Percentiles rank a stretch among this genome's conserved stretches.
Conservation (phyloP, 148 eudicot genomes). For the Camellia granthamiana region DNA sequence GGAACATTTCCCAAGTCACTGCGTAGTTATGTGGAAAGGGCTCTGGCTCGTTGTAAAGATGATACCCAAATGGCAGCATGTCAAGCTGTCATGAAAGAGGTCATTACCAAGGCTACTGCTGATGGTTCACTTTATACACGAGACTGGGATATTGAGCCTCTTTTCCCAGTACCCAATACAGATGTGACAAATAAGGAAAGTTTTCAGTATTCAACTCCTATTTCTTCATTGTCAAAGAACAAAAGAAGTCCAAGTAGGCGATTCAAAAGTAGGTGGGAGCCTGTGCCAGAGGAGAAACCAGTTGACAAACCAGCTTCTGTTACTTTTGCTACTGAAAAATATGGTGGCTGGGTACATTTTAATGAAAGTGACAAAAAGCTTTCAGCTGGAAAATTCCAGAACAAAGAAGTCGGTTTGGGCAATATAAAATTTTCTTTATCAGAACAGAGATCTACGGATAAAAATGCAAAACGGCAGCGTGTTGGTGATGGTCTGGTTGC, state of each 20-base stretch:
- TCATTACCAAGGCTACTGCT: slow-evolving; percentile 78
- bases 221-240: slow-evolving; percentile 40
- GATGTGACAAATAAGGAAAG: slow-evolving; percentile 44
- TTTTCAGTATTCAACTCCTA: slow-evolving; percentile 38
- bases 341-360: slow-evolving; percentile 53
- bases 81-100: slow-evolving; percentile 83
- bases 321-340: slow-evolving; percentile 47
- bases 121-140: slow-evolving; percentile 76
- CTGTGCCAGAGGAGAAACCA: slow-evolving; percentile 66
- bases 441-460: slow-evolving; percentile 41
- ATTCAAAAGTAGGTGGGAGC: slow-evolving; percentile 97
- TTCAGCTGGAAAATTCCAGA: slow-evolving; percentile 52
- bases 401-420: slow-evolving; percentile 37
- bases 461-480: slow-evolving; percentile 63
- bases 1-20: slow-evolving; percentile 82
- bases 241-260: slow-evolving; percentile 88
- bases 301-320: slow-evolving; percentile 42
- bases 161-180: slow-evolving; percentile 63
- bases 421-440: slow-evolving; percentile 42
- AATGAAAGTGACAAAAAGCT: slow-evolving; percentile 63
- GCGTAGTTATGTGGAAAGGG: slow-evolving; percentile 98
- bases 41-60: slow-evolving; percentile 92
- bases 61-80: slow-evolving; percentile 74
- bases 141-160: slow-evolving; percentile 96
- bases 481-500: slow-evolving; percentile 43